Conservation (phyloP, 106 monocot genomes). For the Gastrodia elata region DNA sequence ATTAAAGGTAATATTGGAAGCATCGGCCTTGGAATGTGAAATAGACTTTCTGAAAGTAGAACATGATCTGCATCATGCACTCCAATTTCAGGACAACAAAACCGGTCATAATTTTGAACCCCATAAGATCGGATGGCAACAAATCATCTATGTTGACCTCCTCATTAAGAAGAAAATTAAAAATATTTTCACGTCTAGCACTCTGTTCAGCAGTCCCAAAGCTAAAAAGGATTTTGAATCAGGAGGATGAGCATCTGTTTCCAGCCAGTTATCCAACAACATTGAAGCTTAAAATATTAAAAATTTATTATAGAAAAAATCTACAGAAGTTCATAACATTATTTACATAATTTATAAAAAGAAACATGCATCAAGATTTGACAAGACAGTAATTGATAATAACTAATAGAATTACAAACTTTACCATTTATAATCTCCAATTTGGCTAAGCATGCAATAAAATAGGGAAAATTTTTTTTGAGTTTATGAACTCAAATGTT, state of each 20-base stretch:
- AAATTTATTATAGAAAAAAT: not conserved
- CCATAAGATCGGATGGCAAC: conserved; percentile 33
- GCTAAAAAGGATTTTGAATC: conserved; percentile 54
- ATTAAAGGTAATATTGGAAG: conserved; percentile 18
- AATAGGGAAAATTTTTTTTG: no score
- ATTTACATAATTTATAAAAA: not conserved
- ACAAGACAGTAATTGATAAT: not conserved
- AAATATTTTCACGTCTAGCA: conserved; percentile 47
- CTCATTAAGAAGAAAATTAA: conserved; percentile 38
- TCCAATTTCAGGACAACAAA: conserved; percentile 16
- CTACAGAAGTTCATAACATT: not conserved
- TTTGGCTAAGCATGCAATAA: not conserved
- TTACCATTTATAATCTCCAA: not conserved
- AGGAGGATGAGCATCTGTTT: conserved; percentile 40
- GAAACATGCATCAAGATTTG: not conserved
- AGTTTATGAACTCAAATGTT: no score
- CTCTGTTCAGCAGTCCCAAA: conserved; percentile 58
- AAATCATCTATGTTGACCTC: conserved; percentile 25
- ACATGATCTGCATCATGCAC: conserved; percentile 14
- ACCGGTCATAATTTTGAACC: conserved; percentile 12
- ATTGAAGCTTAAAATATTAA: not conserved
- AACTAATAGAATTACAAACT: not conserved
- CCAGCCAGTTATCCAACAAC: not conserved
- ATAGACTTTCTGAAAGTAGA: not conserved
- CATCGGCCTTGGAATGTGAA: conserved; percentile 1